Conservation (phyloP, 306 rosid genomes). For the Purshia tridentata region DNA sequence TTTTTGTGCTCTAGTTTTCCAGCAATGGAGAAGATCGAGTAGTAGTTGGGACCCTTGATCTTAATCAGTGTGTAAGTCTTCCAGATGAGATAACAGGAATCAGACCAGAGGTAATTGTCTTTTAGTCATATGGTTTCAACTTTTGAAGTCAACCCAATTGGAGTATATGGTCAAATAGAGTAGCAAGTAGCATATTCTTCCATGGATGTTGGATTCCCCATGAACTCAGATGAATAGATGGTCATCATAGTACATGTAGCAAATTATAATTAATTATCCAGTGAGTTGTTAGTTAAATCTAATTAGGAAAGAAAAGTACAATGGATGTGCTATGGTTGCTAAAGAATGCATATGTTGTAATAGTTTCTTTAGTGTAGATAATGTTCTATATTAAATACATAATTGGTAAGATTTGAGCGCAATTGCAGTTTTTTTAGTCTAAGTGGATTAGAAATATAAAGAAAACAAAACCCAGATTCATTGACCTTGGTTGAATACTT, state of each 20-base stretch:
- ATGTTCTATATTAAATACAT: not conserved
- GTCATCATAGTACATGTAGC: not conserved
- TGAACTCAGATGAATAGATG: not conserved
- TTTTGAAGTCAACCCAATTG: not conserved
- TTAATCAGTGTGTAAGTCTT: conserved; percentile 79
- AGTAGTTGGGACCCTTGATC: conserved; percentile 76
- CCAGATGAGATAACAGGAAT: conserved; percentile 84
- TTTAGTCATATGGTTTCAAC: not conserved
- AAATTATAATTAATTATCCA: not conserved
- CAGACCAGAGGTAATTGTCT: conserved; percentile 65
- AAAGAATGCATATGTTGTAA: not conserved
- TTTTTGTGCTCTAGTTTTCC: conserved; percentile 54
- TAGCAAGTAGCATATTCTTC: not conserved
- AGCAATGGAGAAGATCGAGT: conserved; percentile 66
- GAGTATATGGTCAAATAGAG: not conserved
- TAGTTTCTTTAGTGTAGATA: not conserved
- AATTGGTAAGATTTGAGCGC: not conserved
- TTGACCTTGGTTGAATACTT: not conserved
- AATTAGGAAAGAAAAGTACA: not conserved
- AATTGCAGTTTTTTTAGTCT: not conserved
- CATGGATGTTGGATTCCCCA: not conserved
- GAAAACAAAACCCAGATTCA: not conserved
- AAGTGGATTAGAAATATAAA: not conserved
- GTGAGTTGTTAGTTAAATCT: not conserved
- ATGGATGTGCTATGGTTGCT: not conserved